Evolutionary conservation across 2,329 filamentous ascomycete genomes (phyloP).

Genomic region (Moelleriella libera): DNA sequence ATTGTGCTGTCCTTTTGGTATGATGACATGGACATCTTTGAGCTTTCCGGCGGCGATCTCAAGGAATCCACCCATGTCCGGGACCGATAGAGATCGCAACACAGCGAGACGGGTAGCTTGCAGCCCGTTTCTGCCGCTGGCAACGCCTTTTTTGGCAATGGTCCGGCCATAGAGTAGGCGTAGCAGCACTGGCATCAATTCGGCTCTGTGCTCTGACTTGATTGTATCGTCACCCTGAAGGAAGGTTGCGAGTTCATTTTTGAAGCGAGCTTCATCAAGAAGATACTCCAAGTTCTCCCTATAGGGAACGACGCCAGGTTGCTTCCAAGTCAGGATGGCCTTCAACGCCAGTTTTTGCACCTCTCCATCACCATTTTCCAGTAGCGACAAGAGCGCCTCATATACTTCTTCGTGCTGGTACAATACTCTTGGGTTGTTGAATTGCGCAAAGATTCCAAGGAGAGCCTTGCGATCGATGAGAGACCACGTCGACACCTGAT

Average conservation of each 20-base stretch:
- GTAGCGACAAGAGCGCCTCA: slow-evolving; percentile 54
- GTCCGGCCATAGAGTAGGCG: slow-evolving; percentile 80
- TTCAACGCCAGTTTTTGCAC: slow-evolving; percentile 77
- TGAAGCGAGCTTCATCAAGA: slow-evolving; percentile 81
- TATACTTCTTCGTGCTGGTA: slow-evolving; percentile 69
- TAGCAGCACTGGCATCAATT: slow-evolving; percentile 75
- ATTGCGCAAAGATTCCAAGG: slow-evolving; percentile 68
- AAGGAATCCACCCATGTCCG: slow-evolving; percentile 69
- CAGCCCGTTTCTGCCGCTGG: slow-evolving; percentile 67
- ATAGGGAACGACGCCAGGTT: slow-evolving; percentile 59
- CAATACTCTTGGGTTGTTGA: slow-evolving; percentile 73
- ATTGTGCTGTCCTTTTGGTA: slow-evolving; percentile 30
- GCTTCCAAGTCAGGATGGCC: slow-evolving; percentile 81
- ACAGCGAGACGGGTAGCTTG: slow-evolving; percentile 70
- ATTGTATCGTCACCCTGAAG: slow-evolving; percentile 64
- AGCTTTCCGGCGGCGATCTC: slow-evolving; percentile 67
- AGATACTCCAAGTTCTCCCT: slow-evolving; percentile 76
- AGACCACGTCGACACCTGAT: slow-evolving; percentile 43
- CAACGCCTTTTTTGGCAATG: slow-evolving; percentile 65
- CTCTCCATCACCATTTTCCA: slow-evolving; percentile 81
- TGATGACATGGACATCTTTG: slow-evolving; percentile 42
- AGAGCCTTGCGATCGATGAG: slow-evolving; percentile 74
- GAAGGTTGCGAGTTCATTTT: slow-evolving; percentile 85
- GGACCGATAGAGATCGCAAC: slow-evolving; percentile 59
- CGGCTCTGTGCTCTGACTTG: slow-evolving; percentile 54